phyloP scores from a whole-genome alignment of 2,329 filamentous ascomycete genomes.

The Aspergillus proliferans region DNA sequence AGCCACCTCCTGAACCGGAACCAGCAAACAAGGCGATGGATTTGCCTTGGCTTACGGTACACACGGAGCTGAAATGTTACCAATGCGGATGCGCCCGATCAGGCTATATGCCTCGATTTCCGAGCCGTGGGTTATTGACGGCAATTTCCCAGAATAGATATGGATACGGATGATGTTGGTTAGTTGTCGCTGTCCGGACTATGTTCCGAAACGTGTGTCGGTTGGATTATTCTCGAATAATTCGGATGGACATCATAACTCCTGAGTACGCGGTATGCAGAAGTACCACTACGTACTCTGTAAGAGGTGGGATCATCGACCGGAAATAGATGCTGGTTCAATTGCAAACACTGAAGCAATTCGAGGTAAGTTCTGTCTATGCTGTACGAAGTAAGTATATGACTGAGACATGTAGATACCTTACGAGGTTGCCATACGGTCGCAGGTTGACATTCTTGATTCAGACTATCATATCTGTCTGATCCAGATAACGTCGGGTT shows the following conservation, averaged over 20 bases:
- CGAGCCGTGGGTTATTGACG: not conserved
- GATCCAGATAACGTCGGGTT: not conserved
- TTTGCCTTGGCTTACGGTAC: not conserved
- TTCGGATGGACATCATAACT: no score
- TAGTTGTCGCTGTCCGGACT: no score
- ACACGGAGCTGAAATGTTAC: not conserved
- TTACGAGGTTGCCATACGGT: not conserved
- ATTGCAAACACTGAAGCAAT: not conserved
- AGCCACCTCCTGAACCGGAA: constrained; percentile 1
- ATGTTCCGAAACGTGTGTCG: no score
- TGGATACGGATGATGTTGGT: no score
- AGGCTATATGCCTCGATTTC: not conserved
- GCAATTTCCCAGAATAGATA: not conserved
- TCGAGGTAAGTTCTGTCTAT: no score
- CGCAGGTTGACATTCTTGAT: not conserved
- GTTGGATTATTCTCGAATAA: not conserved
- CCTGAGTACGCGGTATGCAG: not conserved
- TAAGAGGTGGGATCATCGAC: not conserved
- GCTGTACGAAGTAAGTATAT: not conserved
- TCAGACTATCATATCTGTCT: not conserved
- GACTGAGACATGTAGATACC: not conserved
- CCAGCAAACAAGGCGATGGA: not conserved
- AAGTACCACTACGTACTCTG: not conserved
- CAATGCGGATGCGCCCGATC: not conserved
- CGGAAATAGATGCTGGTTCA: not conserved